Percentiles rank a stretch among this genome's conserved stretches.
Evolutionary conservation across 139 green algal species (phyloP).

Genomic region (Chlorella ohadii): DNA sequence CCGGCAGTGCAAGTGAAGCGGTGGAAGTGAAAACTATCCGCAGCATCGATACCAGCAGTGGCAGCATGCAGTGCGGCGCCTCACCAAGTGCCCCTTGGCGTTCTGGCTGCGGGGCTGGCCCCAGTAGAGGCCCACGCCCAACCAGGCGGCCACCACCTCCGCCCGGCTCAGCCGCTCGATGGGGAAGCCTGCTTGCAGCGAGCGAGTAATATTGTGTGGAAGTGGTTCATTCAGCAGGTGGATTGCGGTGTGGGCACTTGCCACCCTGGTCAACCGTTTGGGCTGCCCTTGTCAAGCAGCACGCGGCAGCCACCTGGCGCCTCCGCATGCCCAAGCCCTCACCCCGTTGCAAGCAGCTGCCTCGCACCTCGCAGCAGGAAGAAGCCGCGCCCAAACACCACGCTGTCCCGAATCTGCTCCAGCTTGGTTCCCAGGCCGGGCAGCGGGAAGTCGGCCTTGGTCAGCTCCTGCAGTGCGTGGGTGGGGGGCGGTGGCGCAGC

Average conservation of each 20-base stretch:
- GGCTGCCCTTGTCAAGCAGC: no score
- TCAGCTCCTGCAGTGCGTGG: background rate
- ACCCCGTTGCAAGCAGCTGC: no score
- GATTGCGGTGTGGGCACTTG: no score
- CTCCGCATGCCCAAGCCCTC: no score
- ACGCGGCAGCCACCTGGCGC: no score
- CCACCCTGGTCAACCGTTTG: no score
- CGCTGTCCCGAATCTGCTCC: conserved; percentile 40
- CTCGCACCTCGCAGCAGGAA: conserved; percentile 60
- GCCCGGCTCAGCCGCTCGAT: conserved; percentile 55
- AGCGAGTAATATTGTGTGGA: no score
- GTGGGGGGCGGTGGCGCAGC: no score
- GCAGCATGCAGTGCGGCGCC: background rate
- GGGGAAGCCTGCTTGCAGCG: conserved; percentile 40
- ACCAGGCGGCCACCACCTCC: conserved; percentile 58
- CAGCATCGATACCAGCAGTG: background rate
- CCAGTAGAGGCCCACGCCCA: conserved; percentile 61
- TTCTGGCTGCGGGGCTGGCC: conserved; percentile 63
- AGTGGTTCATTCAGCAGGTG: no score
- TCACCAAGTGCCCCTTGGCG: conserved; percentile 70
- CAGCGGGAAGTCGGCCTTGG: conserved; percentile 50
- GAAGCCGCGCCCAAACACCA: conserved; percentile 65
- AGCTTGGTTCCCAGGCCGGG: conserved; percentile 59
- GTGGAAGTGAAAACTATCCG: no score
- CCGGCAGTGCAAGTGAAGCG: no score